Conservation (phyloP, 306 rosid species). For the Pyrus pyrifolia region DNA sequence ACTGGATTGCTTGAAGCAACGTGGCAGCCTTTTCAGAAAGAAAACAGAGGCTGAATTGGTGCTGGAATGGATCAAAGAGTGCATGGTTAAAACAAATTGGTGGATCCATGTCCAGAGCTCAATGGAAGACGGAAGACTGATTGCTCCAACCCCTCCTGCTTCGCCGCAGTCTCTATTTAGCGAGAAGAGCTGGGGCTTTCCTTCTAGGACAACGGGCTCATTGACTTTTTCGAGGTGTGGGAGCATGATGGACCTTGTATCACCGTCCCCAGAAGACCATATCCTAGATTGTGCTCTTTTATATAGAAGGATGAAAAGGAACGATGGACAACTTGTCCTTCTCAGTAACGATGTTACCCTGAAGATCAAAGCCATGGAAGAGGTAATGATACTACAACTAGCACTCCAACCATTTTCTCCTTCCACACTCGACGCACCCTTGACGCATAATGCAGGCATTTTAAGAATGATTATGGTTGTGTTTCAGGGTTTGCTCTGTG, state of each 20-base stretch:
- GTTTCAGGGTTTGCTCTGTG: constrained; percentile 72
- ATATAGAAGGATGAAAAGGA: constrained; percentile 29
- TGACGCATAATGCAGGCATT: neutral
- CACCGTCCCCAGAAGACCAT: constrained; percentile 62
- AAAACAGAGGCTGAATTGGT: constrained; percentile 50
- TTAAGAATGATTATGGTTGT: constrained; percentile 1
- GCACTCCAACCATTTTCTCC: neutral
- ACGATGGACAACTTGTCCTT: constrained; percentile 50
- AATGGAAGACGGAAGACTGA: constrained; percentile 41
- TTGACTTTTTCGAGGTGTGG: constrained; percentile 11
- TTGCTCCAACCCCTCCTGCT: constrained; percentile 59
- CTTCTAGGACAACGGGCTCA: constrained; percentile 15
- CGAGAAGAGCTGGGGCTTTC: constrained; percentile 19
- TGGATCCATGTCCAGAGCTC: constrained; percentile 85
- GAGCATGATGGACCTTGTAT: constrained; percentile 32
- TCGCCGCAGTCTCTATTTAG: constrained; percentile 34
- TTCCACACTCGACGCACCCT: neutral
- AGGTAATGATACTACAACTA: constrained; percentile 31
- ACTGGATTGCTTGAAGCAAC: constrained; percentile 48
- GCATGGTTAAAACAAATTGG: constrained; percentile 51
- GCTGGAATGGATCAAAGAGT: constrained; percentile 73
- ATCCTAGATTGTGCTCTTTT: constrained; percentile 61
- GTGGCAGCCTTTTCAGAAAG: constrained; percentile 48
- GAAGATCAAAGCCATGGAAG: constrained; percentile 82
- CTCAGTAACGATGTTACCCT: constrained; percentile 55